Evolutionary conservation across 805 yeast genomes (phyloP).

Genomic region (Zygosaccharomyces pseudorouxii): DNA sequence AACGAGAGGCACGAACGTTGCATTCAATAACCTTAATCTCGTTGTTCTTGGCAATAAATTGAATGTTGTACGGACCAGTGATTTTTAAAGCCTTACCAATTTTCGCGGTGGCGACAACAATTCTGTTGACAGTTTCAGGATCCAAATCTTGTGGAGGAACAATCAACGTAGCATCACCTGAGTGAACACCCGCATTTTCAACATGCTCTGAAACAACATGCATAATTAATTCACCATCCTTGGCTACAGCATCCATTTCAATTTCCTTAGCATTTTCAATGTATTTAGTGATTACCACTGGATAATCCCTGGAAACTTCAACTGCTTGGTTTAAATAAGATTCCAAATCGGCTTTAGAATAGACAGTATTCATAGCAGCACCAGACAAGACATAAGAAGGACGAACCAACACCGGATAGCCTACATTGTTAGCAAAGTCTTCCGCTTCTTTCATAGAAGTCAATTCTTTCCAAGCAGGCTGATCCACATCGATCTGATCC

Average conservation of each 20-base stretch:
- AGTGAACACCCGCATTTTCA: conserved; percentile 98
- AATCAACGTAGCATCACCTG: conserved; percentile 97
- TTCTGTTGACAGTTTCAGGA: conserved; percentile 84
- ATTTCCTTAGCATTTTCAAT: conserved; percentile 96
- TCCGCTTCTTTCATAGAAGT: conserved; percentile 92
- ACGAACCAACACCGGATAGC: conserved; percentile 93
- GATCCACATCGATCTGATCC: conserved; percentile 94
- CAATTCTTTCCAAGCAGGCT: conserved; percentile 98
- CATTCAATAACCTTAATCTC: conserved; percentile 98
- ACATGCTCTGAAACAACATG: conserved; percentile 98
- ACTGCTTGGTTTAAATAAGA: conserved; percentile 89
- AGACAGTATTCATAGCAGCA: conserved; percentile 98
- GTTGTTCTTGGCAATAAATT: conserved; percentile 90
- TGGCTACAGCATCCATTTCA: conserved; percentile 98
- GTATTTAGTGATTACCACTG: conserved; percentile 94
- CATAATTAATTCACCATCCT: conserved; percentile 89
- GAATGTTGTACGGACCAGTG: conserved; percentile 97
- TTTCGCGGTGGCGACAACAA: conserved; percentile 93
- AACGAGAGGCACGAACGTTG: conserved; percentile 98
- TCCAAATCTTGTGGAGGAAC: conserved; percentile 96
- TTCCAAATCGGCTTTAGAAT: conserved; percentile 82
- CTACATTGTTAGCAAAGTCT: conserved; percentile 80
- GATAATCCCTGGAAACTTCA: conserved; percentile 95
- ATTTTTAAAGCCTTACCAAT: conserved; percentile 92
- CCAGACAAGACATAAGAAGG: conserved; percentile 97